phyloP scores from a whole-genome alignment of 352 stramenopile species.

The Globisporangium solare region DNA sequence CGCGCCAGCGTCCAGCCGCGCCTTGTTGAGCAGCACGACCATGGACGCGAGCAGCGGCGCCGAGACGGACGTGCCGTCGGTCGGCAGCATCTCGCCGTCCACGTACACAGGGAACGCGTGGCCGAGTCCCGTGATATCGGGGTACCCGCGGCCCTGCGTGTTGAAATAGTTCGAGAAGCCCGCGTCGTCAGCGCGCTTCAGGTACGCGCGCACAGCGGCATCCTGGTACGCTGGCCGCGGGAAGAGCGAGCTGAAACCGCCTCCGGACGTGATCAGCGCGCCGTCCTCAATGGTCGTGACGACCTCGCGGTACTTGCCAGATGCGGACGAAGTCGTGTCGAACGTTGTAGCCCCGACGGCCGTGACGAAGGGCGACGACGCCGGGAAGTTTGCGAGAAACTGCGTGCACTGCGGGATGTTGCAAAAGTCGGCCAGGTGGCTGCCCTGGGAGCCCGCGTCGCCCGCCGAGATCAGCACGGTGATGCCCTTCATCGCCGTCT shows the following conservation, averaged over 20 bases:
- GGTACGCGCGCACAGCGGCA: slow-evolving; percentile 30
- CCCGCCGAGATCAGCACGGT: slow-evolving; percentile 66
- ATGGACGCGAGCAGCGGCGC: slow-evolving; percentile 65
- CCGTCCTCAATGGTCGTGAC: slow-evolving; percentile 42
- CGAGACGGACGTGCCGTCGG: slow-evolving; percentile 71
- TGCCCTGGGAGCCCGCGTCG: slow-evolving; percentile 55
- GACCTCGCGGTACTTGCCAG: slow-evolving; percentile 36
- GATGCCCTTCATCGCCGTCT: slow-evolving; percentile 58
- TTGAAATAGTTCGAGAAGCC: slow-evolving; percentile 35
- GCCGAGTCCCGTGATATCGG: slow-evolving; percentile 60
- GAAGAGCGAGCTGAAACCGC: slow-evolving; percentile 61
- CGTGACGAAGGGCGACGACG: slow-evolving; percentile 71
- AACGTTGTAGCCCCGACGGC: slow-evolving; percentile 60
- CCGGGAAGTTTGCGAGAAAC: slow-evolving; percentile 65
- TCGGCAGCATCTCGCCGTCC: slow-evolving; percentile 44
- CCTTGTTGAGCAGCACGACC: slow-evolving; percentile 52
- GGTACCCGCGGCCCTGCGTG: slow-evolving; percentile 41
- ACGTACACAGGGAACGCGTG: slow-evolving; percentile 60
- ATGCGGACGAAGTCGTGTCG: slow-evolving; percentile 2
- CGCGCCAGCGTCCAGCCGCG: slow-evolving; percentile 26
- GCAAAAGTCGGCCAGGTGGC: slow-evolving; percentile 50
- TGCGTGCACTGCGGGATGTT: slow-evolving; percentile 29
- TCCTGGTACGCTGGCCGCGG: slow-evolving; percentile 44
- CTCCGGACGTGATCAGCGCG: slow-evolving; percentile 71
- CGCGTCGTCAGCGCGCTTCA: slow-evolving; percentile 20